These are phyloP conservation scores for Crithidia fasciculata DNA, from an alignment of 208 protist genomes.

Conservation along the genomic window DNA sequence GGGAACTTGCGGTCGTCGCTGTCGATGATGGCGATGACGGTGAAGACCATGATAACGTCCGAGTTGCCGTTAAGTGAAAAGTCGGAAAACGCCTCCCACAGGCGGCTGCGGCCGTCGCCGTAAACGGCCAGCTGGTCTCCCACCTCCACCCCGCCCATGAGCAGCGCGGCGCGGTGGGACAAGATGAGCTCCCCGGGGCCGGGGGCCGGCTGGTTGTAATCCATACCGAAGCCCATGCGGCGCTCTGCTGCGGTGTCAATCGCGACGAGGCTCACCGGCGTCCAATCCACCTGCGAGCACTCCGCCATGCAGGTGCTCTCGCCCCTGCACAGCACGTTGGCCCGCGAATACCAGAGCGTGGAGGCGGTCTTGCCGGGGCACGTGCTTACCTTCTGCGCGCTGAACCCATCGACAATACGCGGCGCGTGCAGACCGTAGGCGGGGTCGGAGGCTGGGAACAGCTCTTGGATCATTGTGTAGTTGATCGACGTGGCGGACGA, in stretches of 20 bases:
- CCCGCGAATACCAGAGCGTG: conserved; percentile 19
- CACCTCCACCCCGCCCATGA: conserved; percentile 25
- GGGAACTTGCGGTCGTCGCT: conserved; percentile 39
- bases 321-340: conserved; percentile 4
- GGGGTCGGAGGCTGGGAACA: conserved; percentile 17
- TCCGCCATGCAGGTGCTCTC: conserved; percentile 13
- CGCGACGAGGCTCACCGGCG: conserved; percentile 5
- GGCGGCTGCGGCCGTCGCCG: conserved; percentile 5
- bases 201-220: conserved; percentile 13
- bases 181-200: conserved; percentile 22
- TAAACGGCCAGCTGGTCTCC: conserved; percentile 46
- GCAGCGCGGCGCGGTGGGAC: conserved; percentile 17
- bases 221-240: conserved; percentile 45
- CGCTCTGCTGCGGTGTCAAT: conserved; percentile 36
- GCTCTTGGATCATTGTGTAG: conserved; percentile 45
- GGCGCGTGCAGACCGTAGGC: conserved; percentile 38
- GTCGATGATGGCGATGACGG: conserved; percentile 31
- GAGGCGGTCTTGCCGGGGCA: conserved; percentile 18
- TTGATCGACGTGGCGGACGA: conserved; percentile 42
- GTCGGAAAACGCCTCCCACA: conserved; percentile 22
- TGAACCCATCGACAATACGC: conserved; percentile 29
- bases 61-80: not conserved
- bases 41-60: conserved; percentile 32
- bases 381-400: not conserved
- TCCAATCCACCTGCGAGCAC: conserved; percentile 2